phyloP scores from a whole-genome alignment of 768 basidiomycete species.

The Termitomyces sp. region DNA sequence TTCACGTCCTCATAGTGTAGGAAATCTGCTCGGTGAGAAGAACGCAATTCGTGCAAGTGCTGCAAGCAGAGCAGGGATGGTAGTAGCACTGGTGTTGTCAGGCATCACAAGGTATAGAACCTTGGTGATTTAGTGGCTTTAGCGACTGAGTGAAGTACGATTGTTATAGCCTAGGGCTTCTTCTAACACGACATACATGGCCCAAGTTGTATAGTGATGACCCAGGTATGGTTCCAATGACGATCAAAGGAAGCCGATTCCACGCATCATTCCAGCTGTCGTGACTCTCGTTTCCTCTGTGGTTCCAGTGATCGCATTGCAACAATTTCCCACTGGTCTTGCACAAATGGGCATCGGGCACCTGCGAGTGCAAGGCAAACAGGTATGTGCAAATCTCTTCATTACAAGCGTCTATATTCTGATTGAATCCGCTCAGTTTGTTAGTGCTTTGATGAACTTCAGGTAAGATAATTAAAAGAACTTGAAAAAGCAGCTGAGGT shows the following conservation, averaged over 20 bases:
- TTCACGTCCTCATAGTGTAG: conserved; percentile 1
- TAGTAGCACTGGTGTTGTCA: conserved; percentile 30
- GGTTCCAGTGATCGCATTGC: conserved; percentile 69
- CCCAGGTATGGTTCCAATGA: conserved; percentile 32
- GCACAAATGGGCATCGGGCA: conserved; percentile 67
- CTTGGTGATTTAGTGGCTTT: neutral
- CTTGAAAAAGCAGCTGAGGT: neutral
- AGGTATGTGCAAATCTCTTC: conserved; percentile 33
- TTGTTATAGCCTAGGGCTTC: neutral
- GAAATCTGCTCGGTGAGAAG: conserved; percentile 14
- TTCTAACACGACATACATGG: conserved; percentile 33
- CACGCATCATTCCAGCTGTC: conserved; percentile 34
- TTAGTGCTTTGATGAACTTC: conserved; percentile 75
- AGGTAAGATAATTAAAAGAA: conserved; percentile 34
- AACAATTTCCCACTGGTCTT: conserved; percentile 82
- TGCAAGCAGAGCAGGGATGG: conserved; percentile 49
- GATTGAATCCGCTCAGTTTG: conserved; percentile 36
- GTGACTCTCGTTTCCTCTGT: conserved; percentile 61
- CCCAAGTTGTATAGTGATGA: conserved; percentile 70
- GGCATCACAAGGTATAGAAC: neutral
- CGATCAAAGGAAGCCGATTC: neutral
- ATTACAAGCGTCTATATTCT: neutral
- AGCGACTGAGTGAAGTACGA: neutral
- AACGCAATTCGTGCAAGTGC: conserved; percentile 9
- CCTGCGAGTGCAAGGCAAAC: conserved; percentile 79